phyloP scores from a whole-genome alignment of 78 protist species.

The Pelomyxa schiedti region DNA sequence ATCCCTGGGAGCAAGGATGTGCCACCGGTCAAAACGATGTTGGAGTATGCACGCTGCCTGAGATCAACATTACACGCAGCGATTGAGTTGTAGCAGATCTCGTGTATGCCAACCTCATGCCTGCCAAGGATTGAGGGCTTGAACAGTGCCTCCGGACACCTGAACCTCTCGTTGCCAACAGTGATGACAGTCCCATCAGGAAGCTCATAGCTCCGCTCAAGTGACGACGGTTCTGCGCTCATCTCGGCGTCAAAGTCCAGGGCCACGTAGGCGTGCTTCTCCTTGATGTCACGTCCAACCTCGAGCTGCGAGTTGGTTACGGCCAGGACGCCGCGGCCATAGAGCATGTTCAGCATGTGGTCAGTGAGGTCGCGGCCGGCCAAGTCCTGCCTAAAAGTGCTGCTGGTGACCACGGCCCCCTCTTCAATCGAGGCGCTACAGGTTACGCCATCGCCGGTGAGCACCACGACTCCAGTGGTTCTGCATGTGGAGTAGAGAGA shows the following conservation, averaged over 20 bases:
- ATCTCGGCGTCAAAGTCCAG: constrained; percentile 57
- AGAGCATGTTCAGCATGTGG: constrained; percentile 69
- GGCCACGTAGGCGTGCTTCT: constrained; percentile 54
- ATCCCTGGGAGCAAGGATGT: constrained; percentile 51
- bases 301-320: constrained; percentile 92
- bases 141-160: constrained; percentile 86
- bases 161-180: constrained; percentile 78
- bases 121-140: constrained; percentile 76
- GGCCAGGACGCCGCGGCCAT: constrained; percentile 88
- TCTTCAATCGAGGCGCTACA: constrained; percentile 94
- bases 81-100: constrained; percentile 21
- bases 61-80: constrained; percentile 44
- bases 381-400: constrained; percentile 73
- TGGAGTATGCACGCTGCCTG: constrained; percentile 25
- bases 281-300: constrained; percentile 86
- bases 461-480: constrained; percentile 91
- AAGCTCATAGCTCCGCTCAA: constrained; percentile 67
- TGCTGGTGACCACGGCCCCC: constrained; percentile 80
- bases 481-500: constrained; percentile 77
- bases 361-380: constrained; percentile 94
- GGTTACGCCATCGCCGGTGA: constrained; percentile 95
- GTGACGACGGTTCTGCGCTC: constrained; percentile 5
- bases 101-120: constrained; percentile 78
- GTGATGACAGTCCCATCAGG: constrained; percentile 80
- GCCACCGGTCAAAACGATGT: constrained; percentile 72